A percentile compares a stretch with the other conserved stretches of the same genome.
Evolutionary conservation across 371 early-diverging fungal species (phyloP).

Genomic region (Apophysomyces ossiformis): DNA sequence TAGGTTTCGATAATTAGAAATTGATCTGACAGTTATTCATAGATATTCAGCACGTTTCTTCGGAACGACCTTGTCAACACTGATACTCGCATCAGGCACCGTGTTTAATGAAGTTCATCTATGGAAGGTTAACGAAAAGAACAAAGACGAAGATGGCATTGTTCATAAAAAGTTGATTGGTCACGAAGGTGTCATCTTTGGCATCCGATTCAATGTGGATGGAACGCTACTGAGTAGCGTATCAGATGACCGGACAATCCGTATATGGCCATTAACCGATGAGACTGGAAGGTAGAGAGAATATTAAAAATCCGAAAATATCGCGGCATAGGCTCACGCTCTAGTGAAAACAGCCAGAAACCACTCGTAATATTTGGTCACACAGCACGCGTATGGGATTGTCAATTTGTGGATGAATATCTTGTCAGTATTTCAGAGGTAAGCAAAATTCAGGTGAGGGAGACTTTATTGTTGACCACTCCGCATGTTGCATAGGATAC

Average conservation of each 20-base stretch:
- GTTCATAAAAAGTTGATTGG: slow-evolving; percentile 60
- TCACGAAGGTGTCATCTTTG: slow-evolving; percentile 86
- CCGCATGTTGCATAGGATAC: slow-evolving; percentile 55
- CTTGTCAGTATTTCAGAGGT: slow-evolving; percentile 71
- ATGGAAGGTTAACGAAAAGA: slow-evolving; percentile 58
- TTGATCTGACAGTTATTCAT: neutral
- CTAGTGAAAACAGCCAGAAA: slow-evolving; percentile 27
- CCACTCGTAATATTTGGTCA: slow-evolving; percentile 76
- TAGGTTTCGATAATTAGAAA: slow-evolving; percentile 18
- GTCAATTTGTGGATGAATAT: slow-evolving; percentile 62
- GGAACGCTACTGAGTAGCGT: slow-evolving; percentile 69
- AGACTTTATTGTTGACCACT: too few species aligned
- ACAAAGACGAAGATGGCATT: slow-evolving; percentile 47
- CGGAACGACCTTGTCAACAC: slow-evolving; percentile 50
- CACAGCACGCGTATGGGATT: slow-evolving; percentile 83
- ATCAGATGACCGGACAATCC: slow-evolving; percentile 86
- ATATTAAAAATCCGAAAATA: neutral
- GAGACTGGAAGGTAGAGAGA: slow-evolving; percentile 24
- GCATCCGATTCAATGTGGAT: slow-evolving; percentile 70
- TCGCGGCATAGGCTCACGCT: neutral
- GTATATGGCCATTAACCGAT: slow-evolving; percentile 68
- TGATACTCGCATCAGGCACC: slow-evolving; percentile 80
- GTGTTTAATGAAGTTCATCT: slow-evolving; percentile 83
- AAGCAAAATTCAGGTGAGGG: neutral
- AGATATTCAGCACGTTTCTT: slow-evolving; percentile 74